These are phyloP conservation scores for Isatis lusitanica DNA, from an alignment of 441 rosid genomes.

Conservation along the genomic window DNA sequence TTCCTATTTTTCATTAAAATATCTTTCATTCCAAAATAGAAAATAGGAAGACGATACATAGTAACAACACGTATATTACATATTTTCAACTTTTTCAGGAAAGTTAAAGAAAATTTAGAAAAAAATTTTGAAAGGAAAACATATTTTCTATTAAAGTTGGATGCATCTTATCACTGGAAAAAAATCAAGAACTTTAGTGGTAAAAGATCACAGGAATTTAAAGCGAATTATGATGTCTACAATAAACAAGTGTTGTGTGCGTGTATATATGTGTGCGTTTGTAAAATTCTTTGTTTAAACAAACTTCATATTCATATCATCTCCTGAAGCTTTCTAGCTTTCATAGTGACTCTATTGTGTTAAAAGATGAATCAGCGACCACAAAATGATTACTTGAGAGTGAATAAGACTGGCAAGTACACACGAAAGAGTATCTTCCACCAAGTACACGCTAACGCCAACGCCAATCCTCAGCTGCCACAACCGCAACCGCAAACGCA, in stretches of 20 bases:
- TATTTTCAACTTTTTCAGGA: not conserved
- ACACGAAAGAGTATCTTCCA: constrained; percentile 3
- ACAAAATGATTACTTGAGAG: constrained; percentile 18
- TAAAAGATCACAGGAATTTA: constrained; percentile 14
- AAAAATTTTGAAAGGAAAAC: not conserved
- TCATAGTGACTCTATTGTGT: constrained; percentile 1
- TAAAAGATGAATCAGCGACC: constrained; percentile 22
- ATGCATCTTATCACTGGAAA: not conserved
- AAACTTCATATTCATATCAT: not conserved
- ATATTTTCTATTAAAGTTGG: not conserved
- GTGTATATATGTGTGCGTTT: too few species aligned
- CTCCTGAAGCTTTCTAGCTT: constrained; percentile 5
- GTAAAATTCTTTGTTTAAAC: not conserved
- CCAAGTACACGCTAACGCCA: not conserved
- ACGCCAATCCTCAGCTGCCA: not conserved
- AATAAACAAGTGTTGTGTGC: not conserved
- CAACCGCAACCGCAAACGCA: not conserved
- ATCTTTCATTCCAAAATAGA: not conserved
- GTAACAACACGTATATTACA: not conserved
- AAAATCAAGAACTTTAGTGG: constrained; percentile 22
- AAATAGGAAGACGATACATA: not conserved
- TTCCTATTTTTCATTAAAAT: not conserved
- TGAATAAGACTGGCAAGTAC: constrained; percentile 6
- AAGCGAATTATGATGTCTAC: not conserved
- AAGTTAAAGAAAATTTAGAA: not conserved